Conservation (phyloP, 2,329 filamentous ascomycete species). For the Sphaceloma murrayae region DNA sequence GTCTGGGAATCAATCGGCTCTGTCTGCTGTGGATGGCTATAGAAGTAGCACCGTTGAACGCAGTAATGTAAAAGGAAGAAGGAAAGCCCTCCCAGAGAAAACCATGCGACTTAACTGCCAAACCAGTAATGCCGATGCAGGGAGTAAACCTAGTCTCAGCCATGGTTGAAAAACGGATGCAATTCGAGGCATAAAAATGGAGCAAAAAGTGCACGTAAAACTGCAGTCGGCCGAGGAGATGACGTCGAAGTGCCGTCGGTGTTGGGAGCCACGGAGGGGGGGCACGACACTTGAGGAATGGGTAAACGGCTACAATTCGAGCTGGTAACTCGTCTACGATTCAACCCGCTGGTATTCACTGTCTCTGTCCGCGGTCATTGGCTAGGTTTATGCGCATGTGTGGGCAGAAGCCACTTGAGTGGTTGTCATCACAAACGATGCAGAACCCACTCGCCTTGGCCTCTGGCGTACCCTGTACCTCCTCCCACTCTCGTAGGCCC, state of each 20-base stretch:
- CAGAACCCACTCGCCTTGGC: too few relatives aligned
- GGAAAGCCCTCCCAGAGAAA: background rate
- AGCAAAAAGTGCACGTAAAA: conserved; percentile 15
- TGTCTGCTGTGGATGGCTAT: conserved; percentile 2
- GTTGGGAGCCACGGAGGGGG: background rate
- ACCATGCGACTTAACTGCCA: conserved; percentile 7
- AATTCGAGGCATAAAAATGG: conserved; percentile 16
- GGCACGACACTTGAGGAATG: background rate
- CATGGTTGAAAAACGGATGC: conserved; percentile 13
- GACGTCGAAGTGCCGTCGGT: conserved; percentile 9
- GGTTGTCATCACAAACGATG: too few relatives aligned
- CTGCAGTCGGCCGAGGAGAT: background rate
- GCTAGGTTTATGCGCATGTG: too few relatives aligned
- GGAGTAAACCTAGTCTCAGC: conserved; percentile 12
- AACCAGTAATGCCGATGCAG: conserved; percentile 9
- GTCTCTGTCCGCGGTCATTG: too few relatives aligned
- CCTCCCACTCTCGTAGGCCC: too few relatives aligned
- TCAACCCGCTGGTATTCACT: too few relatives aligned
- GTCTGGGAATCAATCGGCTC: conserved; percentile 7
- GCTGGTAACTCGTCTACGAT: too few relatives aligned
- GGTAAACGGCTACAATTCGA: background rate
- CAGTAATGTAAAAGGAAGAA: conserved; percentile 1
- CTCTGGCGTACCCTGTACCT: too few relatives aligned
- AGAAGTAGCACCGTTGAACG: background rate
- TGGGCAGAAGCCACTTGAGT: too few relatives aligned